Conservation (phyloP, 768 basidiomycete genomes). For the Tylopilus rubrobrunneus region DNA sequence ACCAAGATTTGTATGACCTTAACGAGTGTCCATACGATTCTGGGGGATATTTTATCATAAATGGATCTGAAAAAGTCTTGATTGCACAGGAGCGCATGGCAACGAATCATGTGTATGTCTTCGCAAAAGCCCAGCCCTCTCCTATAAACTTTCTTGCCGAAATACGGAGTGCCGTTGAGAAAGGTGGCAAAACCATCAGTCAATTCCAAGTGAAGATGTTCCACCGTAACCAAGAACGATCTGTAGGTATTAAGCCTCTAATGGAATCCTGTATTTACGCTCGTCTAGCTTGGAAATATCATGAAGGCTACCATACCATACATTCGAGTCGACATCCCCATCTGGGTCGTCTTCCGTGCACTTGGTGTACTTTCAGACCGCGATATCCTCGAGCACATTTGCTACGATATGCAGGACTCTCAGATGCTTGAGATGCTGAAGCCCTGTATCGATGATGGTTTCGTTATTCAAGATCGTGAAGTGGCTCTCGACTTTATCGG, state of each 20-base stretch:
- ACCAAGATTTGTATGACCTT: conserved; percentile 80
- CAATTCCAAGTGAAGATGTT: conserved; percentile 99
- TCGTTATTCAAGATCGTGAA: conserved; percentile 96
- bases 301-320: conserved; percentile 98
- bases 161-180: conserved; percentile 96
- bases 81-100: conserved; percentile 99
- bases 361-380: conserved; percentile 96
- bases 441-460: conserved; percentile 97
- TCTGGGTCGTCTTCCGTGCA: conserved; percentile 98
- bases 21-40: conserved; percentile 99
- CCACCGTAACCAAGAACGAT: conserved; percentile 82
- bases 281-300: conserved; percentile 71
- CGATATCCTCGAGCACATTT: conserved; percentile 97
- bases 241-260: conserved; percentile 46
- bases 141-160: conserved; percentile 95
- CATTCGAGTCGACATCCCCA: conserved; percentile 96
- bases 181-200: conserved; percentile 96
- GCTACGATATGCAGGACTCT: conserved; percentile 94
- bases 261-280: neutral
- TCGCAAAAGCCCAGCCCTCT: conserved; percentile 95
- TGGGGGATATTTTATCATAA: conserved; percentile 99
- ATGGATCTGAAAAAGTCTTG: conserved; percentile 99
- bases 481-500: conserved; percentile 98
- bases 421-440: conserved; percentile 98
- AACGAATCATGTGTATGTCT: conserved; percentile 98